Conservation (phyloP, 2,329 filamentous ascomycete genomes). For the Graphiopsis chlorocephala region DNA sequence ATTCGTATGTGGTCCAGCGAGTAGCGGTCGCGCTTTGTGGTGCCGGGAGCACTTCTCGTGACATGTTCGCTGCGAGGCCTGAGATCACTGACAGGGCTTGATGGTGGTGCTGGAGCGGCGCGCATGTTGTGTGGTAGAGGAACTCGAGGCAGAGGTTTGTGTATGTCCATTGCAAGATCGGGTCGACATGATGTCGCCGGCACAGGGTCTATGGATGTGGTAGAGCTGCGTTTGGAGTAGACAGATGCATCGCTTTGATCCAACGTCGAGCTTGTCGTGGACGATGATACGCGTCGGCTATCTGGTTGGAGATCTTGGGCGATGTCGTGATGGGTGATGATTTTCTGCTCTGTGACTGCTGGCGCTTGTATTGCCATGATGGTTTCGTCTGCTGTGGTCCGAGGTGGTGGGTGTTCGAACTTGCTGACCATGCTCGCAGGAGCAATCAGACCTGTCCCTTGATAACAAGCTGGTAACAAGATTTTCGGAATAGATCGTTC, state of each 20-base stretch:
- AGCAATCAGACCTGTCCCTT: not conserved
- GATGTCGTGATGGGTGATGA: not conserved
- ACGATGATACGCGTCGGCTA: constrained; percentile 29
- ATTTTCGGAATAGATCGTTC: not conserved
- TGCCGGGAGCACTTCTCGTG: not conserved
- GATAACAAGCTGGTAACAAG: not conserved
- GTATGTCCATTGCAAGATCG: constrained; percentile 13
- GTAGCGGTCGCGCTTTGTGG: not conserved
- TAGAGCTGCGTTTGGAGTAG: constrained; percentile 38
- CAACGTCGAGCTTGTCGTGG: constrained; percentile 32
- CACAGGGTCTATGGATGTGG: constrained; percentile 24
- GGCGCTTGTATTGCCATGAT: not conserved
- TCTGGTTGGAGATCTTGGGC: constrained; percentile 12
- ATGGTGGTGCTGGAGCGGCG: constrained; percentile 14
- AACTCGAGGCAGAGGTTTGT: constrained; percentile 24
- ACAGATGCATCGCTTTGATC: constrained; percentile 36
- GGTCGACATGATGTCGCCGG: not conserved
- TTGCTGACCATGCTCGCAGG: not conserved
- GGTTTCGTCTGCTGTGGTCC: not conserved
- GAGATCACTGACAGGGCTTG: not conserved
- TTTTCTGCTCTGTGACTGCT: not conserved
- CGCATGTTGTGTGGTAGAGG: constrained; percentile 17
- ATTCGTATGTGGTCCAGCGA: not conserved
- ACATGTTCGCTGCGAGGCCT: not conserved
- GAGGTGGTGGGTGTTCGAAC: not conserved